Evolutionary conservation across 2,329 filamentous ascomycete genomes (phyloP), one percentile per base, ranked within the genome.

Genomic region (Talaromyces verruculosus): DNA sequence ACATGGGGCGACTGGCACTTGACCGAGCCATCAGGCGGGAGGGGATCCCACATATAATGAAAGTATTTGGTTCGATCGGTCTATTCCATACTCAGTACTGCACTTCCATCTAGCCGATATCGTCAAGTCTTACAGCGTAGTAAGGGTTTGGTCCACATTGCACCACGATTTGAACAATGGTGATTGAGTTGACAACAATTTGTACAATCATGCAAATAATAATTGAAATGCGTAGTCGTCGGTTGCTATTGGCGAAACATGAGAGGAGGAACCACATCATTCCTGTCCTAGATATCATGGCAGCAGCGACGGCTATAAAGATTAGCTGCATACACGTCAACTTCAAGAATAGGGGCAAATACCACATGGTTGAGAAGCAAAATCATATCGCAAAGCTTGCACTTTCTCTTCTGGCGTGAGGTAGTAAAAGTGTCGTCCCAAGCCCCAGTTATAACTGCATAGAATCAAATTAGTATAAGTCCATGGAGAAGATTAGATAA

Each of bases 1-100:
- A 78, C 73, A 13, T 55, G 35, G 1, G 75, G 74, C 5, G 71
- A 72, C 67, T 78, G 76, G 39, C 76, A 78, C 11, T 66, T 68
- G 3, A 78, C 75, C 1, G 76, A 78, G 2, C 74, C 73, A 67
- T 78, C 73, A 8, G 66, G 51, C 6, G 76, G 76, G 1, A 76
- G 67, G 5, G 73, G 71, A 67, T 76, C 76, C 76, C 76, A 78
- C 75, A 77, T 77, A 39, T 78, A 78, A 49, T 78, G 73, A 63
- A 78, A 78, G 57, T 77, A 78, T 37, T 68, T 62, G 4, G 74
- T 67, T 19, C 76, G 70, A 61, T 78, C 63, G 3, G 69, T 39
- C 74, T 75, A 5, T 45, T 10, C 13, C 33, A 5, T 39, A 19
- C 3, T 57, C 53, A 57, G 33, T 22, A 37, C n/a, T 22, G 49